phyloP scores from a whole-genome alignment of 2,329 filamentous ascomycete species.

The Diaporthe batatas region DNA sequence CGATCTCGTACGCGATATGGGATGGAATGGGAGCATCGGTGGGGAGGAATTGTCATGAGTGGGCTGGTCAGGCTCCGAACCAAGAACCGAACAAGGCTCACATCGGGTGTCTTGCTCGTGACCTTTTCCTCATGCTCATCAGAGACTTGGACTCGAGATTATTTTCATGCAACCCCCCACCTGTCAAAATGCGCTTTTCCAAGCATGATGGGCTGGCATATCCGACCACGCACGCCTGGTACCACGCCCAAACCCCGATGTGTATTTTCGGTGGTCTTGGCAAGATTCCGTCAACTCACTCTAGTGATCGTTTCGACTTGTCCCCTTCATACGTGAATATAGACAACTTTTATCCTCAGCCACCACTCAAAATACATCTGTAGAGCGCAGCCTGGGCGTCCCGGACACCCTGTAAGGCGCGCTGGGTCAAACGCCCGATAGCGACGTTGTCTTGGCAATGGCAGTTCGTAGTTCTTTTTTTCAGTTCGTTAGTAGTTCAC shows the following conservation, averaged over 20 bases:
- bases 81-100: neutral
- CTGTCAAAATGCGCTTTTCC: neutral
- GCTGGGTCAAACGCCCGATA: slow-evolving; percentile 21
- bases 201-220: neutral
- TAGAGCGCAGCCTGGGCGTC: neutral
- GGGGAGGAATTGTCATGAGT: neutral
- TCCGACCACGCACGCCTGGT: neutral
- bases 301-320: neutral
- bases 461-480: neutral
- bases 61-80: neutral
- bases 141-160: neutral
- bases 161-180: neutral
- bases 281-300: neutral
- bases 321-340: neutral
- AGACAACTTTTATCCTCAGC: neutral
- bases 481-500: too few species aligned
- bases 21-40: neutral
- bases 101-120: neutral
- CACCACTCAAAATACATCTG: neutral
- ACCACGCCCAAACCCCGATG: too few species aligned
- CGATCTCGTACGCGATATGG: slow-evolving; percentile 23
- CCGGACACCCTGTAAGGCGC: neutral
- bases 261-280: neutral
- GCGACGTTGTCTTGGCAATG: neutral
- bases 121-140: neutral